Percentiles rank a stretch among this genome's conserved stretches.
These are phyloP conservation scores for Aspergillus udagawae DNA, from an alignment of 2,329 filamentous ascomycete genomes.

Conservation along the genomic window DNA sequence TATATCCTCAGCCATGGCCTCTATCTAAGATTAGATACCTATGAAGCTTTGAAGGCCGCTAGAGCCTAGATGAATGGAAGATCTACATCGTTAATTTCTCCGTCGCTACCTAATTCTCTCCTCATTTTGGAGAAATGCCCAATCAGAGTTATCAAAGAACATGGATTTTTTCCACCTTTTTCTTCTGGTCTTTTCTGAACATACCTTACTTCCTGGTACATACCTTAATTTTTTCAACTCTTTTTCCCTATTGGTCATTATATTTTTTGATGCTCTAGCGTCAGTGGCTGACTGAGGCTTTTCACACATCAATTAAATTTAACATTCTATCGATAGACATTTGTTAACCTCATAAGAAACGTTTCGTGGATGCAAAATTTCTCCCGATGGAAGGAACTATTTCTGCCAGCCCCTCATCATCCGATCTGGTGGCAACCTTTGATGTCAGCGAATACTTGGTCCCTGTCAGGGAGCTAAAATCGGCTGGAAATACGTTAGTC, in stretches of 20 bases:
- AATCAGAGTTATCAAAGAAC: not conserved
- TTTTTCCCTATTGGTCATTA: not conserved
- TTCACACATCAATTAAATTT: not conserved
- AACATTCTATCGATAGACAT: not conserved
- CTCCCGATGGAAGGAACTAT: conserved; percentile 7
- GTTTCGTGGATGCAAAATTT: not conserved
- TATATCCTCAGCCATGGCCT: not conserved
- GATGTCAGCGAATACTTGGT: conserved; percentile 54
- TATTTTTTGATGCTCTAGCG: not conserved
- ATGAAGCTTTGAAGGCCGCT: not conserved
- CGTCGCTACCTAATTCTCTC: not conserved
- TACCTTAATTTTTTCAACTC: not conserved
- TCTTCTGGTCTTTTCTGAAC: not conserved
- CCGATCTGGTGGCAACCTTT: conserved; percentile 29
- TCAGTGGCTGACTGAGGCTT: not conserved
- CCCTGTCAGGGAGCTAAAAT: conserved; percentile 49
- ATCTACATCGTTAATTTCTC: not conserved
- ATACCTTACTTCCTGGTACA: not conserved
- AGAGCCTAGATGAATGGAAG: not conserved
- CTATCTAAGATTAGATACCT: not conserved
- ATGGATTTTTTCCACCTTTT: not conserved
- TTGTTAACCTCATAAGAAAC: not conserved
- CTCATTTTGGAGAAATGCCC: not conserved
- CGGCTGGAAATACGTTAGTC: conserved; percentile 49
- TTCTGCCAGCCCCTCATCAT: conserved; percentile 11